phyloP scores from a whole-genome alignment of 75 land plant genomes.

The Larix kaempferi region DNA sequence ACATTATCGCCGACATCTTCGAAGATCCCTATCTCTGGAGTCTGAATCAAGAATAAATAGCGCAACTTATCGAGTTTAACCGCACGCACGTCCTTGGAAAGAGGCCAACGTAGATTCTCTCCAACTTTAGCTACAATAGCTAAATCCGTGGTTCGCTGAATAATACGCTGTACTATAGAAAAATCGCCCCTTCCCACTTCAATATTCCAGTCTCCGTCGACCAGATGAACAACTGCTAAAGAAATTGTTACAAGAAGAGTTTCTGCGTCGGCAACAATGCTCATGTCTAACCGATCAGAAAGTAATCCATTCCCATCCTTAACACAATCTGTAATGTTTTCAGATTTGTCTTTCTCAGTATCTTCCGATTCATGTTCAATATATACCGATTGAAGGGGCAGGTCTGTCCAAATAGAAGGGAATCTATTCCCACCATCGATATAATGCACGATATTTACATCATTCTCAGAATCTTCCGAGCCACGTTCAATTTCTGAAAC shows the following conservation, averaged over 20 bases:
- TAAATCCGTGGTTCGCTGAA: slow-evolving; percentile 34
- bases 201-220: slow-evolving; percentile 50
- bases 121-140: slow-evolving; percentile 67
- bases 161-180: slow-evolving; percentile 24
- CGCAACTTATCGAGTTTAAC: slow-evolving; percentile 61
- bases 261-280: background rate
- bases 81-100: slow-evolving; percentile 65
- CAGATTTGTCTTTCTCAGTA: too few species aligned
- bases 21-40: slow-evolving; percentile 18
- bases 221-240: slow-evolving; percentile 52
- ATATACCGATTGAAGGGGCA: too few species aligned
- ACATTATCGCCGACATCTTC: slow-evolving; percentile 14
- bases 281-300: too few species aligned
- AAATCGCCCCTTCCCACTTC: slow-evolving; percentile 53
- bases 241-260: slow-evolving; percentile 38
- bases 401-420: too few species aligned
- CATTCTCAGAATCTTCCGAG: too few species aligned
- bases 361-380: too few species aligned
- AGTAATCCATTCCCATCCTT: too few species aligned
- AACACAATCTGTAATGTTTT: too few species aligned
- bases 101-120: slow-evolving; percentile 56
- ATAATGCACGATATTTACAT: too few species aligned
- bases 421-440: too few species aligned
- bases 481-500: too few species aligned
- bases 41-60: slow-evolving; percentile 55